A percentile compares a stretch with the other conserved stretches of the same genome.
phyloP scores from a whole-genome alignment of 2,329 filamentous ascomycete genomes.

The Colletotrichum nymphaeae region DNA sequence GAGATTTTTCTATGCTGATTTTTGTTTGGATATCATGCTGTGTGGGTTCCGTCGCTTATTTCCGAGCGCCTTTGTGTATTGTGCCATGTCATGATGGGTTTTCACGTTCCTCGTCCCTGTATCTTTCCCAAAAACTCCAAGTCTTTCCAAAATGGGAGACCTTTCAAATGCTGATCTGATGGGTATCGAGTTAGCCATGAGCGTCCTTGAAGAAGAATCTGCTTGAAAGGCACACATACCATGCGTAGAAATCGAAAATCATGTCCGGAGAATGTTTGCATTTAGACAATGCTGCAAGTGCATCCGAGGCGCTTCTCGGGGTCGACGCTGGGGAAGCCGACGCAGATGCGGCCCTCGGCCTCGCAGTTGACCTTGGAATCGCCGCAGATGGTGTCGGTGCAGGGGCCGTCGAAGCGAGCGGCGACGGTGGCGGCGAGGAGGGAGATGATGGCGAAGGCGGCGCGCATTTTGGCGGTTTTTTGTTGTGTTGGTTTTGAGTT shows the following conservation, averaged over 20 bases:
- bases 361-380: slow-evolving; percentile 25
- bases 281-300: slow-evolving; percentile 25
- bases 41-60: no score
- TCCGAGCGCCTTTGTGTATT: no score
- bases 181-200: neutral
- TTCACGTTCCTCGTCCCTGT: no score
- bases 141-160: neutral
- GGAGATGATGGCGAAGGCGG: slow-evolving; percentile 16
- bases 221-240: neutral
- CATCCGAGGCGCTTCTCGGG: slow-evolving; percentile 20
- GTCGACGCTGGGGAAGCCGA: slow-evolving; percentile 29
- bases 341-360: slow-evolving; percentile 25
- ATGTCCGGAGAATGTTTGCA: no score
- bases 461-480: slow-evolving; percentile 13
- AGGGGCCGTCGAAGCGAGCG: slow-evolving; percentile 29
- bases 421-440: slow-evolving; percentile 21
- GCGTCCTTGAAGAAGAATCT: no score
- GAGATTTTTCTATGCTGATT: no score
- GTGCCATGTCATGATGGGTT: no score
- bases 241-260: neutral
- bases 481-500: neutral
- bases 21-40: neutral
- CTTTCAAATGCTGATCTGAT: neutral
- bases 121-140: neutral
- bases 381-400: slow-evolving; percentile 19